Evolutionary conservation across 345 rosid genomes (phyloP).

Genomic region (Bruguiera gymnorhiza): DNA sequence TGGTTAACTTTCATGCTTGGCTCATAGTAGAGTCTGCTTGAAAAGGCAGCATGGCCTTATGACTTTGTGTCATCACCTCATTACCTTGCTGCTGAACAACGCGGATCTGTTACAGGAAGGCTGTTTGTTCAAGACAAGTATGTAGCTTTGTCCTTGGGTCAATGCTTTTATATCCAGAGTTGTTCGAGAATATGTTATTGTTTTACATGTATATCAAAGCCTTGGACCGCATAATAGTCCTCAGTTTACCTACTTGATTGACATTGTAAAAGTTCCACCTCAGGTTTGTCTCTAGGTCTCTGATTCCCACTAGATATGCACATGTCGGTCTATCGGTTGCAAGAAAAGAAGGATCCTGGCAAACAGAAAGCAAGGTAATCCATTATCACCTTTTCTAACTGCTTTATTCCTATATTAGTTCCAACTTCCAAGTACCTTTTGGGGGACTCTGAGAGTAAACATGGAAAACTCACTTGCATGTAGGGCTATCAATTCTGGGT

Average conservation of each 20-base stretch:
- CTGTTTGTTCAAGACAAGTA: slow-evolving; percentile 34
- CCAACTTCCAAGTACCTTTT: not conserved
- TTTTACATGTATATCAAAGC: not conserved
- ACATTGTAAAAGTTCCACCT: not conserved
- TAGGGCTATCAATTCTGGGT: slow-evolving; percentile 43
- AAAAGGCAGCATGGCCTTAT: slow-evolving; percentile 40
- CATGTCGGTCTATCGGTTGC: slow-evolving; percentile 32
- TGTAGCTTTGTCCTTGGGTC: not conserved
- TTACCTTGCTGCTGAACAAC: slow-evolving; percentile 23
- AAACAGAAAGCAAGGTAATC: slow-evolving; percentile 38
- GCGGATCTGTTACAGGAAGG: slow-evolving; percentile 35
- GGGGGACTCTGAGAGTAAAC: not conserved
- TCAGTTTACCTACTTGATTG: not conserved
- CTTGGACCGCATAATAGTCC: not conserved
- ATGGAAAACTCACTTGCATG: not conserved
- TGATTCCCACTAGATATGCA: slow-evolving; percentile 38
- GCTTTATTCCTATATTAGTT: not conserved
- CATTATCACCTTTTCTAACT: not conserved
- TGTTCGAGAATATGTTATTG: not conserved
- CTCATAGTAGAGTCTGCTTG: slow-evolving; percentile 29
- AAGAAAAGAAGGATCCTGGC: slow-evolving; percentile 35
- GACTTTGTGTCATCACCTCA: slow-evolving; percentile 36
- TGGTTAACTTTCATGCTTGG: not conserved
- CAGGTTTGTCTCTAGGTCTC: slow-evolving; percentile 30
- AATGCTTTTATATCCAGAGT: not conserved